A percentile compares a stretch with the other conserved stretches of the same genome.
Conservation (phyloP, 2,329 filamentous ascomycete genomes). For the Pseudocercospora eumusae region DNA sequence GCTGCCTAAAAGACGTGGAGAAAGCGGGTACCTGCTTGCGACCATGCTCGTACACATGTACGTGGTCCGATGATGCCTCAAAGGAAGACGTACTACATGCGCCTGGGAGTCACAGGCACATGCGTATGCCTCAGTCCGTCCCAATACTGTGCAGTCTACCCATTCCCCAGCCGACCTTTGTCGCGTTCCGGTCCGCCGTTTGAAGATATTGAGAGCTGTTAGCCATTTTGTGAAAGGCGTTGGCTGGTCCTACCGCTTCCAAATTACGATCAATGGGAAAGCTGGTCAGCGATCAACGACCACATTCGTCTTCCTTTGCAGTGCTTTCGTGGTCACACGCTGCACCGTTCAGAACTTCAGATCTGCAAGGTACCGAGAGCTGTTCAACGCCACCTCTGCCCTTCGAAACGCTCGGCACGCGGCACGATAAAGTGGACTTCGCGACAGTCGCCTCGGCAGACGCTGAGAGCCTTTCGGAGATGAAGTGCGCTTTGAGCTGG, state of each 20-base stretch:
- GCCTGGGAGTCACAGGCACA: constrained; percentile 1
- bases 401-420: not conserved
- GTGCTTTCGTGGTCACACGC: not conserved
- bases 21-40: constrained; percentile 3
- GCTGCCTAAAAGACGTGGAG: constrained; percentile 2
- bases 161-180: not conserved
- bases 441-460: not conserved
- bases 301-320: not conserved
- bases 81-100: constrained; percentile 7
- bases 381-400: constrained; percentile 4
- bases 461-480: not conserved
- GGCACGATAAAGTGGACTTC: not conserved
- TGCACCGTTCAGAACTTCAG: not conserved
- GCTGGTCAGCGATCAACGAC: not conserved
- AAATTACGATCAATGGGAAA: not conserved
- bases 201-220: not conserved
- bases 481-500: not conserved
- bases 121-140: not conserved
- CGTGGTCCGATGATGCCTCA: not conserved
- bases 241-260: not conserved
- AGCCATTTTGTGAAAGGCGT: not conserved
- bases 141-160: not conserved
- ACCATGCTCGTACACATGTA: constrained; percentile 4
- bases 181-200: not conserved
- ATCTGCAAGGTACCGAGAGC: constrained; percentile 19